phyloP scores from a whole-genome alignment of 352 stramenopile species.

The Vaucheria bursata region DNA sequence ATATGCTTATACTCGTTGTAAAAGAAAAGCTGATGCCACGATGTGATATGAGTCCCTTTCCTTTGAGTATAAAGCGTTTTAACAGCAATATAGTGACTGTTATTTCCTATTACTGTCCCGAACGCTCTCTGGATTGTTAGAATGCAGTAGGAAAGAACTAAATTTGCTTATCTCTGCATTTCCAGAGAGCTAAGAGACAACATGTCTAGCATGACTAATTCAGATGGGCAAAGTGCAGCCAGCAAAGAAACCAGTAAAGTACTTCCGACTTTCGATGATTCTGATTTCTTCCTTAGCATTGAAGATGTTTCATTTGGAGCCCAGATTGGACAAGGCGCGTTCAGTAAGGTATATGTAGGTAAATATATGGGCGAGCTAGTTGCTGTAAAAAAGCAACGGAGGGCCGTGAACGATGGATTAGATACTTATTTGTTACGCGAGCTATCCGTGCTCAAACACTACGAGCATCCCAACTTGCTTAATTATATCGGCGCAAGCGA shows the following conservation, averaged over 20 bases:
- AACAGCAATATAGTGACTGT: too few species aligned
- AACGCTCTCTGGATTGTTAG: too few species aligned
- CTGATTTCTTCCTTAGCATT: conserved; percentile 44
- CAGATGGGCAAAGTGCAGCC: too few species aligned
- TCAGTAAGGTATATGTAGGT: conserved; percentile 43
- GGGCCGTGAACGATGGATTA: conserved; percentile 25
- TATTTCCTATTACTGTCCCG: too few species aligned
- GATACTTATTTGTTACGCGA: conserved; percentile 43
- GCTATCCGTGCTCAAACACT: conserved; percentile 45
- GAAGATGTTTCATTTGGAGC: conserved; percentile 38
- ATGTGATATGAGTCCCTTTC: too few species aligned
- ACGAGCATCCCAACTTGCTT: conserved; percentile 38
- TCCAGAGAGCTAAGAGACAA: too few species aligned
- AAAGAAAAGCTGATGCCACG: too few species aligned
- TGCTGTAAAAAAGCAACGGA: conserved; percentile 45
- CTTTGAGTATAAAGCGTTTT: too few species aligned
- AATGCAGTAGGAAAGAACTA: too few species aligned
- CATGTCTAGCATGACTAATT: too few species aligned
- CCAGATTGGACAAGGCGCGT: conserved; percentile 44
- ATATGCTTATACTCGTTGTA: too few species aligned
- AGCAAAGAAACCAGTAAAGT: not conserved
- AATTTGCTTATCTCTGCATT: too few species aligned
- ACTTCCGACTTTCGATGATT: conserved; percentile 27
- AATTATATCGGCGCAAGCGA: conserved; percentile 14
- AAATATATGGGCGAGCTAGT: conserved; percentile 43